A percentile compares a stretch with the other conserved stretches of the same genome.
These are phyloP conservation scores for Fallopia convolvulus DNA, from an alignment of 148 eudicot genomes.

Conservation along the genomic window DNA sequence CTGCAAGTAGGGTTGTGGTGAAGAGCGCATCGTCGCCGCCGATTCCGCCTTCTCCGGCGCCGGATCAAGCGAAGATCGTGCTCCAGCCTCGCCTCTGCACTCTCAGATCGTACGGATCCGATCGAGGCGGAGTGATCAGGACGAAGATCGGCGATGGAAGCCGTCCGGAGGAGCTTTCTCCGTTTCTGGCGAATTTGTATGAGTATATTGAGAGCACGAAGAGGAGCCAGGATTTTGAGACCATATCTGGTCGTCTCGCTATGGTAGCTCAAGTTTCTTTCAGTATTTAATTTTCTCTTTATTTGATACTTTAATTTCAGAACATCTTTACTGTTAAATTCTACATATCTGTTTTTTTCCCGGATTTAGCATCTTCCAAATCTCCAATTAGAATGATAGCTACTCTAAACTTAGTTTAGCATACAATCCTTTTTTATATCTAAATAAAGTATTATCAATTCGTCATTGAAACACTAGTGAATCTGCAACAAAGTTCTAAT, in stretches of 20 bases:
- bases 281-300: background rate
- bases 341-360: no score
- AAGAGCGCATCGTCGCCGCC: background rate
- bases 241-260: constrained; percentile 82
- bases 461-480: background rate
- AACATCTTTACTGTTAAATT: background rate
- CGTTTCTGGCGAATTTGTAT: constrained; percentile 54
- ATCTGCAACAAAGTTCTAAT: background rate
- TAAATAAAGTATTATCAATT: no score
- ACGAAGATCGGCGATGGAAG: constrained; percentile 16
- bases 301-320: no score
- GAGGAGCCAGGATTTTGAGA: constrained; percentile 85
- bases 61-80: constrained; percentile 47
- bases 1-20: background rate
- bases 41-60: background rate
- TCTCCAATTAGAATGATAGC: no score
- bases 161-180: constrained; percentile 25
- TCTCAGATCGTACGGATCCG: constrained; percentile 63
- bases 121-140: constrained; percentile 41
- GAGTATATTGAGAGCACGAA: constrained; percentile 77
- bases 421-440: no score
- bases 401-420: no score
- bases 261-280: constrained; percentile 41
- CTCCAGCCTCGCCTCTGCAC: constrained; percentile 70
- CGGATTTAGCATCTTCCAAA: no score